These are phyloP conservation scores for Globisporangium cylindrosporum DNA, from an alignment of 352 stramenopile genomes.

Conservation along the genomic window DNA sequence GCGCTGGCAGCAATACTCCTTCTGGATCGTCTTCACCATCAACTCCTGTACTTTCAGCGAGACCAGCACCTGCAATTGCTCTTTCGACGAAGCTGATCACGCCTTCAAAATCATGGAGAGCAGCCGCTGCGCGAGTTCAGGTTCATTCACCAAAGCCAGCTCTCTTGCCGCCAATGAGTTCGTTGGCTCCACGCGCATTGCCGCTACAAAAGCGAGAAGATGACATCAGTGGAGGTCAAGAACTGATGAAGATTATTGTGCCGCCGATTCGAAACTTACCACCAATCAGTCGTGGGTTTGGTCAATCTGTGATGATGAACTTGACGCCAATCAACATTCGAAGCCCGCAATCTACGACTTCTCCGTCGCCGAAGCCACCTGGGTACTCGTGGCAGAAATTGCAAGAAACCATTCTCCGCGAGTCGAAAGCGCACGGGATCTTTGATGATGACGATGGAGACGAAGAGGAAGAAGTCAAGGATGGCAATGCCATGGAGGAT, in stretches of 20 bases:
- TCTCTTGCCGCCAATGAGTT: conserved; percentile 15
- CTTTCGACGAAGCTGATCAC: conserved; percentile 7
- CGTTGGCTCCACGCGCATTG: conserved; percentile 2
- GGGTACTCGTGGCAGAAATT: conserved; percentile 80
- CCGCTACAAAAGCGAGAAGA: conserved; percentile 7
- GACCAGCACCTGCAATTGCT: background rate
- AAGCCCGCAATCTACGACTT: conserved; percentile 5
- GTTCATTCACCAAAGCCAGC: conserved; percentile 8
- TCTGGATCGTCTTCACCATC: background rate
- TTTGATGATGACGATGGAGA: conserved; percentile 32
- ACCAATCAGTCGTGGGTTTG: background rate
- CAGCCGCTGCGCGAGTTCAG: conserved; percentile 6
- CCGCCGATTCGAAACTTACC: conserved; percentile 16
- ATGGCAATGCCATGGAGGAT: conserved; percentile 16
- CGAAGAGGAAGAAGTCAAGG: conserved; percentile 9
- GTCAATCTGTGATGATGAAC: conserved; percentile 3
- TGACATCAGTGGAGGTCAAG: background rate
- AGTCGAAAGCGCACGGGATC: conserved; percentile 65
- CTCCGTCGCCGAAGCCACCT: conserved; percentile 20
- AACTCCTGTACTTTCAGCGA: background rate
- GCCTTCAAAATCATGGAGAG: conserved; percentile 15
- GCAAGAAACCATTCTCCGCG: conserved; percentile 65
- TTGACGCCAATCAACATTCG: conserved; percentile 12
- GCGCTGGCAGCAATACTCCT: conserved; percentile 14
- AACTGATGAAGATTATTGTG: conserved; percentile 4